Percentiles rank a stretch among this genome's conserved stretches.
These are phyloP conservation scores for Fusarium equiseti DNA, from an alignment of 2,329 filamentous ascomycete genomes.

Conservation along the genomic window DNA sequence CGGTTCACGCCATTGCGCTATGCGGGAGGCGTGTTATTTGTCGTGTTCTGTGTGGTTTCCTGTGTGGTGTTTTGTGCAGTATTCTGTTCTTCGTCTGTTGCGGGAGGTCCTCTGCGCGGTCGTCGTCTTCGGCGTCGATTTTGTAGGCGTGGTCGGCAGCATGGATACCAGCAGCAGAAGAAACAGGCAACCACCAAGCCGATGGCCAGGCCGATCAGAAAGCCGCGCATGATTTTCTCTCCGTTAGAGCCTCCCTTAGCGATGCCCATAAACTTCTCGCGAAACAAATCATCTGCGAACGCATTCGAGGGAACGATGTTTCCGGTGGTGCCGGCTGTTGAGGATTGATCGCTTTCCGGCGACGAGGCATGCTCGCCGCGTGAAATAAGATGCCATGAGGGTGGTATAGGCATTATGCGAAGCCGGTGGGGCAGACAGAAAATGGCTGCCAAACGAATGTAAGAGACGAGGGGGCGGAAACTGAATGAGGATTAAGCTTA, in stretches of 20 bases:
- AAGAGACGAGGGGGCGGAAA: conserved; percentile 1
- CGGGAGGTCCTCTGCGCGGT: conserved; percentile 34
- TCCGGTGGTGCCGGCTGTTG: conserved; percentile 27
- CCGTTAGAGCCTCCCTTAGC: conserved; percentile 49
- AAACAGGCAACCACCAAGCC: conserved; percentile 51
- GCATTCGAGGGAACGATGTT: conserved; percentile 27
- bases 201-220: conserved; percentile 51
- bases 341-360: conserved; percentile 34
- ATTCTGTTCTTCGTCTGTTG: conserved; percentile 33
- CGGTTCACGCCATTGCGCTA: background rate
- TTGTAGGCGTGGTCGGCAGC: conserved; percentile 40
- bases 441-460: background rate
- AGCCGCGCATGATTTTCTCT: conserved; percentile 51
- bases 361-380: conserved; percentile 44
- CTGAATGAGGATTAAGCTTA: conserved; percentile 27
- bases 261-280: conserved; percentile 47
- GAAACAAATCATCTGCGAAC: conserved; percentile 46
- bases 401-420: conserved; percentile 29
- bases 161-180: conserved; percentile 53
- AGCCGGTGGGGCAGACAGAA: conserved; percentile 10
- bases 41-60: conserved; percentile 15
- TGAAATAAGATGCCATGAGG: conserved; percentile 24
- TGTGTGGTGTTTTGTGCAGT: background rate
- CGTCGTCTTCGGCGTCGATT: conserved; percentile 37
- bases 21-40: conserved; percentile 24